Conservation (phyloP, 2,329 filamentous ascomycete genomes). For the Didymella glomerata region DNA sequence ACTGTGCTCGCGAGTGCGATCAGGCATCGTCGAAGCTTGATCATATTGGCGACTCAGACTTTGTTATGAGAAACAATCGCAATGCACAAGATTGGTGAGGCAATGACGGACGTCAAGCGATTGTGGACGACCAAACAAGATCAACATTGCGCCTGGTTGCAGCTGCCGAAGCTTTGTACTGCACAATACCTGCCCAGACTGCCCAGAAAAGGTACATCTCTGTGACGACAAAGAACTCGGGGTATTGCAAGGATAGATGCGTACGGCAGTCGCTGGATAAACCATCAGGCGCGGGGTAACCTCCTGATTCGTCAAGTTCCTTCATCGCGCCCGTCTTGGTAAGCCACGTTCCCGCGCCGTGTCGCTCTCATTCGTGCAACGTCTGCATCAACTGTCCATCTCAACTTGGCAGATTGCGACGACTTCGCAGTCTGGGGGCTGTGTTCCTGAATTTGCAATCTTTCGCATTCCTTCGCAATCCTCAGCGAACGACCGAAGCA, state of each 20-base stretch:
- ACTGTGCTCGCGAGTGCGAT: constrained; percentile 9
- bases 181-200: constrained; percentile 9
- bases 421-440: constrained; percentile 1
- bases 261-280: background rate
- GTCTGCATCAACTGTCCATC: constrained; percentile 10
- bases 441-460: constrained; percentile 49
- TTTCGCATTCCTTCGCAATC: constrained; percentile 49
- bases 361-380: constrained; percentile 11
- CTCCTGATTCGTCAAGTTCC: constrained; percentile 10
- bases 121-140: background rate
- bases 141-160: background rate
- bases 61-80: background rate
- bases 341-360: constrained; percentile 7
- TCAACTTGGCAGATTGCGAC: constrained; percentile 12
- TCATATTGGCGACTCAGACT: constrained; percentile 5
- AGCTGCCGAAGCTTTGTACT: constrained; percentile 15
- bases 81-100: background rate
- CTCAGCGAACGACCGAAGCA: background rate
- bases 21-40: constrained; percentile 9
- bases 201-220: constrained; percentile 2
- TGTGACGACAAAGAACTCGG: constrained; percentile 10
- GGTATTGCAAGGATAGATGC: constrained; percentile 2
- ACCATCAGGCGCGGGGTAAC: constrained; percentile 12
- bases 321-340: constrained; percentile 6
- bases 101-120: background rate